Evolutionary conservation across 345 rosid species (phyloP), one percentile per base, ranked within the genome.

Genomic region (Eucalyptus polybractea): DNA sequence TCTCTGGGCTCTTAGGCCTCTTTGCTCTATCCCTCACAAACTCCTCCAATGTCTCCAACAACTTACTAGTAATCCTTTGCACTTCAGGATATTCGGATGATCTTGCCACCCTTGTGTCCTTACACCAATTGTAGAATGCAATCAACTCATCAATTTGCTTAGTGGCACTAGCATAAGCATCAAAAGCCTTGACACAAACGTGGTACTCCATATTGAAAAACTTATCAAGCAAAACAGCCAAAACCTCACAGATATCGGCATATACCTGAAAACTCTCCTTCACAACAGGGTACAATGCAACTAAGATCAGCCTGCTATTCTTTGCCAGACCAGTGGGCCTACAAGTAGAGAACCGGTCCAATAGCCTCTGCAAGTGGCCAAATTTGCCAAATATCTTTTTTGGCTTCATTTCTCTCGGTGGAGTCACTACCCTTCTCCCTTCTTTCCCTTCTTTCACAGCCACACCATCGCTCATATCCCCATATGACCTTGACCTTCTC

Each of bases 221-320:
- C 85, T 93, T 94, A 88, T 96, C 98, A 31, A 96, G 93, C 94
- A 97, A 89, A 51, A 95, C 91, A 65, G 93, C 96, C 87, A 97
- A 89, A 49, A 93, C 95, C 92, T 94, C 97, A 16, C 97, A 93
- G 17, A 97, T 94, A 89, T 95, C 95, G 25, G 93, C 93, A 69
- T 97, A 97, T 15, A 95, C 29, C 93, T 89, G 90, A 88, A 97
- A 97, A 91, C 98, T 95, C 93, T 97, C 98, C 90, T 91, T 94
- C 92, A 96, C 96, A 87, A 95, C 89, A 1, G 91, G 95, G 83
- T 96, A 97, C 87, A 95, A 89, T 2, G 97, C 96, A 40, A 95
- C 92, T 88, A 95, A 87, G 50, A 97, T 91, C 93, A 97, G 53
- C 93, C 99, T 92, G 25, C 89, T 94, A 88, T 90, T 94, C 92